Base-by-base conservation (phyloP, 164 flowering plant genomes). In the Stephania cephalantha region DNA sequence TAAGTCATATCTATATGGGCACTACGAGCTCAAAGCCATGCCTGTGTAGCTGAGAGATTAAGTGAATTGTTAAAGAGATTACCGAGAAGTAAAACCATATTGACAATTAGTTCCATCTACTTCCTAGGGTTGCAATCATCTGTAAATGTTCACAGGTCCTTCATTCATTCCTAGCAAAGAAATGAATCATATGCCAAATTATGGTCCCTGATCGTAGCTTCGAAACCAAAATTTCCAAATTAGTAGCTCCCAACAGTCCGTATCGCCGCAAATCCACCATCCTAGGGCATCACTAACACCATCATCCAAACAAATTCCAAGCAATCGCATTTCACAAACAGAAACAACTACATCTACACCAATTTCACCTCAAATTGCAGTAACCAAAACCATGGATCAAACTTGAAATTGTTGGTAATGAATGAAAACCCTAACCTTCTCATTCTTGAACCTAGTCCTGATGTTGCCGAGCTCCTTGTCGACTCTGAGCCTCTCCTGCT, bases 401-500 rank as follows among this genome's bases (percentile, higher is more conserved):
- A 44, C 68, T 9, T 29, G 11, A 18, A 55, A 13, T 4, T 45
- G 7, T 1, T 25, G 25, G 25, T 25, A 25, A 25, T 25, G 8
- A 48, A 1, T 10, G 20, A 22, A 76, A 79, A 78, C 78, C 83
- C 88, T 72, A 79, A 91, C 98, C 95, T 90, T 94, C 68, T 94
- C 98, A 71, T 86, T 85, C 79, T 91, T 94, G 84, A 91, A 94
- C 72, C 97, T 91, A 52, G 89, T 91, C 46, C 98, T 88, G 75
- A 94, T 78, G 78, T 94, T 89, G 20, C 98, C 98, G 75, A 94
- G 98, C 87, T 94, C 98, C 75, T 94, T 94, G 78, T 94, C 98
- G 22, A 94, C 94, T 61, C 98, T 86, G 29, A 90, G 86, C 20
- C 98, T 80, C 83, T 94, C 98, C 66, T 82, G 89, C 73, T 94